Evolutionary conservation across 2,329 filamentous ascomycete species (phyloP).

Genomic region (Colletotrichum sp.): DNA sequence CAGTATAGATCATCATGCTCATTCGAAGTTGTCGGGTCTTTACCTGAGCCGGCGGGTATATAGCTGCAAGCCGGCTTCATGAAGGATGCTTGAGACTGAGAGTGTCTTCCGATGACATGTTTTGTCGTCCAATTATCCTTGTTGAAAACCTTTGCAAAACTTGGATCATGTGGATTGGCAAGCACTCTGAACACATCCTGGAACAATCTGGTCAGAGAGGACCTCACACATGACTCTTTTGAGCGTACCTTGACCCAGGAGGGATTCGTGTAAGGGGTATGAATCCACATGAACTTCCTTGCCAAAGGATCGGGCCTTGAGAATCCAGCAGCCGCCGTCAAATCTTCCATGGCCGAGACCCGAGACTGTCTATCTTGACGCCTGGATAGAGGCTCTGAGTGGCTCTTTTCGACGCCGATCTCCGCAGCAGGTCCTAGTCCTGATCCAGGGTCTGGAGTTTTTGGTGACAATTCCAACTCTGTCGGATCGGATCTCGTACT

Average conservation of each 20-base stretch:
- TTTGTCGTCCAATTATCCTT: constrained; percentile 54
- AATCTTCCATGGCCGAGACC: constrained; percentile 29
- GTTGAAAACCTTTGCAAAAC: constrained; percentile 43
- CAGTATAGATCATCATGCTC: neutral
- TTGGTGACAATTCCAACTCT: constrained; percentile 27
- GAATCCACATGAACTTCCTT: constrained; percentile 63
- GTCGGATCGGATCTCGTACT: constrained; percentile 37
- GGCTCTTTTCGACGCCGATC: neutral
- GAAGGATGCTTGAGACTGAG: constrained; percentile 55
- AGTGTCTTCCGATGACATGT: constrained; percentile 52
- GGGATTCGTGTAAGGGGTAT: constrained; percentile 62
- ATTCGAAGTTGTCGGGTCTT: rapidly evolving
- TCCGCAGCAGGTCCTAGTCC: neutral
- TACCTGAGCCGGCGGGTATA: constrained; percentile 35
- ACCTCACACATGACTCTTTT: neutral
- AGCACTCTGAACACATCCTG: constrained; percentile 2
- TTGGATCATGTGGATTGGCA: neutral
- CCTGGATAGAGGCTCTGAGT: neutral
- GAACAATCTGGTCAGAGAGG: neutral
- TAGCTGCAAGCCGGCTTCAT: constrained; percentile 55
- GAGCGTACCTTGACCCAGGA: constrained; percentile 58
- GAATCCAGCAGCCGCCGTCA: constrained; percentile 38
- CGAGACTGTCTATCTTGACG: neutral
- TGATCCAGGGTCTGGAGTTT: neutral
- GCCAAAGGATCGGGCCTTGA: constrained; percentile 39